Base-by-base conservation (phyloP, 495 filamentous ascomycete genomes). In the Tuber aestivum region DNA sequence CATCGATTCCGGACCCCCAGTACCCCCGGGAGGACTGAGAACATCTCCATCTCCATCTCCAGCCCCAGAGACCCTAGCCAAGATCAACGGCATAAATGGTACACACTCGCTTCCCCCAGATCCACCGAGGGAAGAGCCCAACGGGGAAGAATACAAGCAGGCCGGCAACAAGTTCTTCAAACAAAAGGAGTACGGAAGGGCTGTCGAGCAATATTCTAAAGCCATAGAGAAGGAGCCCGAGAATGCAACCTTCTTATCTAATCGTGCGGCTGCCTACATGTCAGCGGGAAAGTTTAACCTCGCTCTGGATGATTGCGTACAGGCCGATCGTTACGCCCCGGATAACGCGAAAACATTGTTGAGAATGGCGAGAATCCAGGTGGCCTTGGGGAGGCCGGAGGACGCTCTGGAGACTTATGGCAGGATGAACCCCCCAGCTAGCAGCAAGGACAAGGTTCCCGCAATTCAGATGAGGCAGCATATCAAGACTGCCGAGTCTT, bases 111-210 rank as follows among this genome's bases (percentile, higher is more conserved):
- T 82, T 74, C 83, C 75, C 32, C 84, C 65, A 76, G 84, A 80
- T 76, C 84, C 77, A 70, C 83, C 72, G 70, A 86, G 84, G 76
- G 80, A 82, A 84, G 75, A 73, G 65, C 75, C 65, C 72, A 92
- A 97, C 80, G 93, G 94, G 8, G 95, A 98, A 83, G 88, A 88
- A 32, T 96, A 91, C 88, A 99, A 99, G 86, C 88, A 93, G 79
- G 89, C 92, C 40, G 95, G 95, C 42, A 99, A 99, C 86, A 96
- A 94, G 81, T 95, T 92, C 82, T 99, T 97, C 87, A 97, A 97
- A 86, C 91, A 92, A 75, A 91, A 90, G 80, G 91, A 97, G 78
- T 99, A 94, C 83, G 85, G 86, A 56, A 90, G 90, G 79, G 95
- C 96, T 35, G 92, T 97, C 81, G 89, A 92, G 77, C 93, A 97